Base-by-base conservation (phyloP, 306 rosid genomes). In the Biancaea sappan region DNA sequence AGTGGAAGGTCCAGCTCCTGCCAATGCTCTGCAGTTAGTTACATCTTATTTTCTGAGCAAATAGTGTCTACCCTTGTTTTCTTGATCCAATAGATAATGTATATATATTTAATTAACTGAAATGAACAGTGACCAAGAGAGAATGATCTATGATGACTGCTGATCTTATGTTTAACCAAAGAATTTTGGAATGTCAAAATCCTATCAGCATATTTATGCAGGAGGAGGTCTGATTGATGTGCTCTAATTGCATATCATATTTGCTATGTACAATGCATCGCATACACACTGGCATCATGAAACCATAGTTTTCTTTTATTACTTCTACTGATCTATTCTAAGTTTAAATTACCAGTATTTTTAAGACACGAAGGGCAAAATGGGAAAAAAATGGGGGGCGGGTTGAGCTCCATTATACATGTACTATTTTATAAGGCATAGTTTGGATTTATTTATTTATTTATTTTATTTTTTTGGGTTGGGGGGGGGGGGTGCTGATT, bases 1-100 rank as follows among this genome's bases (percentile, higher is more conserved):
- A 94, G 46, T 14, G 99, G 99, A 81, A 94, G 97, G 85, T 92
- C 84, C 66, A 94, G 83, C 66, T 88, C 95, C 97, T 94, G 89
- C 69, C 29, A 82, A 75, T 66, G 76, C 26, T 86, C 63, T 37
- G 53, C 48, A 57, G 80, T 85, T 67, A 87, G 87, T 66, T 83
- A 59, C 26, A 53, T 46, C 22, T 59, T 52, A 71, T 38, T 65
- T 65, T 51, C 73, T 51, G 53, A 64, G 51, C 43, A 41, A 35
- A 40, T 65, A 56, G 44, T 72, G 38, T 35, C 40, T 48, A 66
- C 24, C 38, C 14, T 48, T 18, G 46, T 21, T 34, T 38, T 38
- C 24, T 53, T 22, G 9, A 38, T 58, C 68, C 22, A 31, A 37
- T 5, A 37, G 38, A 77, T 68, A 14, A 51, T 18, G 29, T 14